phyloP scores from a whole-genome alignment of 1,139 yeast genomes.

The Taiozyma sp. region DNA sequence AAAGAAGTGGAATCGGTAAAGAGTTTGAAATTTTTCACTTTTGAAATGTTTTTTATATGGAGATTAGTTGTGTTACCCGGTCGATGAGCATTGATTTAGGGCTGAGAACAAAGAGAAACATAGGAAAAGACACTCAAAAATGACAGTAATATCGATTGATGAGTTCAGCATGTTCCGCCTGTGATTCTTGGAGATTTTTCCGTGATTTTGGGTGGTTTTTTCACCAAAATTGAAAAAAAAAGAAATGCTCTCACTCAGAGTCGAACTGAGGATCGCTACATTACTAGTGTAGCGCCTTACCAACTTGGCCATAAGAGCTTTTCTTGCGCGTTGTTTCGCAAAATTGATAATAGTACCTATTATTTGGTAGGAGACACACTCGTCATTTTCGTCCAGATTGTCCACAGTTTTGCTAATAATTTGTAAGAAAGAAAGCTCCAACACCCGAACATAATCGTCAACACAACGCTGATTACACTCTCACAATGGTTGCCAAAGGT shows the following conservation, averaged over 20 bases:
- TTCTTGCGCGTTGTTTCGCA: neutral
- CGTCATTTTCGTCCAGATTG: no score
- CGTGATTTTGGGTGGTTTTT: no score
- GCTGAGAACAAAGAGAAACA: neutral
- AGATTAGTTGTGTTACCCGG: neutral
- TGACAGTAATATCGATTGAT: no score
- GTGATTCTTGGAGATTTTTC: no score
- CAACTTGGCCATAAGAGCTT: conserved; percentile 38
- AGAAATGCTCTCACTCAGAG: conserved; percentile 34
- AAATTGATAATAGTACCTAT: no score
- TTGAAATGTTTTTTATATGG: neutral
- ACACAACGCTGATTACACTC: neutral
- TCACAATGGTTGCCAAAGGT: conserved; percentile 72
- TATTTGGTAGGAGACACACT: neutral
- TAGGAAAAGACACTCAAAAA: neutral
- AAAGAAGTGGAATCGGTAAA: conserved; percentile 5
- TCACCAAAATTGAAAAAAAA: conserved; percentile 7
- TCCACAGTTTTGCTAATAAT: no score
- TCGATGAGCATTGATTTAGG: neutral
- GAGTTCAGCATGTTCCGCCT: no score
- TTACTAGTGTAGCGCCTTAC: conserved; percentile 40
- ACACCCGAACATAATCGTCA: no score
- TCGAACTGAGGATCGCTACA: conserved; percentile 38
- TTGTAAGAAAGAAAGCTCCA: neutral
- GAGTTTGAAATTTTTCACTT: neutral